phyloP scores from a whole-genome alignment of 768 basidiomycete species.

The Auriscalpium microsporum region DNA sequence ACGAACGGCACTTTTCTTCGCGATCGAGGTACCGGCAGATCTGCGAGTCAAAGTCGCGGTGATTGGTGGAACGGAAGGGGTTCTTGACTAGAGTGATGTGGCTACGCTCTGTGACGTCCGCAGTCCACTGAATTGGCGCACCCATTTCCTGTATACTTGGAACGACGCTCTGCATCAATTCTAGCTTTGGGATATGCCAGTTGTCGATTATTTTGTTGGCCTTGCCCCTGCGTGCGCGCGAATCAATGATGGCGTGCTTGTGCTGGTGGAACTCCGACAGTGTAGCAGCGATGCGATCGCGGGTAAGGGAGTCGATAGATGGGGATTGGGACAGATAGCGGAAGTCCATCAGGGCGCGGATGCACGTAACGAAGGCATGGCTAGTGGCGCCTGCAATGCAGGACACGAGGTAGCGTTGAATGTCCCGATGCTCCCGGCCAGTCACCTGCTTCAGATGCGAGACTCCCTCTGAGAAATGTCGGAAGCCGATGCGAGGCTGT shows the following conservation, averaged over 20 bases:
- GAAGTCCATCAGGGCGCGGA: slow-evolving; percentile 31
- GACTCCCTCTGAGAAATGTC: slow-evolving; percentile 33
- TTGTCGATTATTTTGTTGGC: slow-evolving; percentile 16
- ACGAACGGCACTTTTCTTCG: too few relatives aligned
- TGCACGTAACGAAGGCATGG: slow-evolving; percentile 21
- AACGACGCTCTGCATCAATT: slow-evolving; percentile 24
- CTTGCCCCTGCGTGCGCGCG: slow-evolving; percentile 21
- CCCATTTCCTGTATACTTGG: too few relatives aligned
- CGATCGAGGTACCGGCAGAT: too few relatives aligned
- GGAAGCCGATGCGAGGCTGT: slow-evolving; percentile 26
- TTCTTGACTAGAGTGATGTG: too few relatives aligned
- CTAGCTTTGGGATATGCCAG: slow-evolving; percentile 37
- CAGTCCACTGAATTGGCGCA: too few relatives aligned
- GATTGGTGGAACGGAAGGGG: too few relatives aligned
- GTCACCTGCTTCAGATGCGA: slow-evolving; percentile 34
- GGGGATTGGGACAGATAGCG: slow-evolving; percentile 27
- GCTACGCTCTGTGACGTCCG: too few relatives aligned
- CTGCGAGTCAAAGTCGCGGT: too few relatives aligned
- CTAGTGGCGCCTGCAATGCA: slow-evolving; percentile 28
- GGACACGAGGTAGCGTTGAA: slow-evolving; percentile 28
- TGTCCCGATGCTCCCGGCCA: slow-evolving; percentile 29
- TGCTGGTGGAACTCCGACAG: slow-evolving; percentile 26
- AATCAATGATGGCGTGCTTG: slow-evolving; percentile 27
- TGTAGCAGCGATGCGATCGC: slow-evolving; percentile 4
- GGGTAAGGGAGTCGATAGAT: slow-evolving; percentile 8